Base-by-base conservation (phyloP, 257 asterid genomes). In the Catharanthus roseus region DNA sequence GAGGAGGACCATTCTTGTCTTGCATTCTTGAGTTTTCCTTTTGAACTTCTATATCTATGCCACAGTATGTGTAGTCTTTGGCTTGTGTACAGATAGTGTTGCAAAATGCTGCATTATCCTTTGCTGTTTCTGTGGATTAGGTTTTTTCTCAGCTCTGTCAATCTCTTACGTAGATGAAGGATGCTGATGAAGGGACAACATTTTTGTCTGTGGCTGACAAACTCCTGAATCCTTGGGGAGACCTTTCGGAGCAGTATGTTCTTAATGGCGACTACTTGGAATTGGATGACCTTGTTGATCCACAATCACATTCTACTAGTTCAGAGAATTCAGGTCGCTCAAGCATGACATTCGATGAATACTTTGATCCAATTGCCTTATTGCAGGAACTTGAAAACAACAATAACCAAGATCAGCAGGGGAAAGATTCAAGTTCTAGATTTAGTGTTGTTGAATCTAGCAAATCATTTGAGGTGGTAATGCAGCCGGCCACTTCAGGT, bases 261-360 rank as follows among this genome's bases (percentile, higher is more conserved):
- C 6, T 29, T 8, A 72, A 72, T 60, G 95, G 86, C 4, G 79
- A 76, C 64, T 76, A 33, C 79, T 53, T 88, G 75, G 92, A 86
- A 75, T 39, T 85, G 78, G 19, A 82, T 65, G 96, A 88, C 67
- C 84, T 88, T 61, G 78, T 2, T 21, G 83, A 83, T 26, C 84
- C 75, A 0, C 73, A 45, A 51, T 85, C 90, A 9, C 85, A 67
- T 72, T 83, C 82, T 72, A 82, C 85, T 15, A 88, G 90, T 76
- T 88, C 89, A 23, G 83, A 69, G 72, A 85, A 85, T 61, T 83
- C 92, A 21, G 82, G 84, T 26, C 74, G 85, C 74, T 74, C 75
- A 13, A 86, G 87, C 84, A 64, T 83, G 31, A 53, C 67, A 39
- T 87, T 89, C 9, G 97, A 88, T 57, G 91, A 85, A 49, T 85